phyloP scores from a whole-genome alignment of 148 eudicot species.

The Rhododendron williamsianum region DNA sequence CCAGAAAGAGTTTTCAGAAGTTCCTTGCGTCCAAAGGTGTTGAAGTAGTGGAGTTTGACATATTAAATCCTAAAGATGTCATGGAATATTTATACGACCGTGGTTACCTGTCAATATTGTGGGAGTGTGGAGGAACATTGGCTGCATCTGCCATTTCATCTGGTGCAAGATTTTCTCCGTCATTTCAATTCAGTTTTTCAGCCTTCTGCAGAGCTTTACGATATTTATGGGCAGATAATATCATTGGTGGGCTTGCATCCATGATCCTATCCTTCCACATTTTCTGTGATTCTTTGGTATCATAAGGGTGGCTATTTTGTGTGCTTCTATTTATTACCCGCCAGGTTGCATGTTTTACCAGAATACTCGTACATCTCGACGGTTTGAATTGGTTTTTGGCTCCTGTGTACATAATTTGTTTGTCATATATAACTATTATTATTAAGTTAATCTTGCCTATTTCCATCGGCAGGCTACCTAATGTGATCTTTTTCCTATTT shows the following conservation, averaged over 20 bases:
- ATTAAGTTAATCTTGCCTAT: neutral
- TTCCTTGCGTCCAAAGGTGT: constrained; percentile 92
- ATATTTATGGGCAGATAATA: neutral
- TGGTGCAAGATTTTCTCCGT: constrained; percentile 16
- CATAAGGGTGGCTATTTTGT: neutral
- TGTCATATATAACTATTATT: neutral
- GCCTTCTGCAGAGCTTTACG: neutral
- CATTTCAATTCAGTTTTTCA: neutral
- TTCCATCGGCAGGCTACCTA: neutral
- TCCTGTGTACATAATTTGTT: neutral
- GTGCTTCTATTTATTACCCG: neutral
- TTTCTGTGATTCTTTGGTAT: neutral
- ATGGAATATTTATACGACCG: constrained; percentile 86
- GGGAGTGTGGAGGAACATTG: constrained; percentile 97
- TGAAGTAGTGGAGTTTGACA: constrained; percentile 91
- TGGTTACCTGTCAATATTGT: constrained; percentile 86
- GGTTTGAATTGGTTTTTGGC: neutral
- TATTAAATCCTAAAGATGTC: constrained; percentile 76
- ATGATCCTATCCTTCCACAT: neutral
- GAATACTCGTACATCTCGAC: neutral
- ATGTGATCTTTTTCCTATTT: neutral
- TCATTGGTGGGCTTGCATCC: neutral
- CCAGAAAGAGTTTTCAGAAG: constrained; percentile 83
- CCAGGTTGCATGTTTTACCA: neutral
- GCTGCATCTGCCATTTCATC: constrained; percentile 94